Evolutionary conservation across 345 rosid genomes (phyloP), one percentile per base, ranked within the genome.

Genomic region (Pelargonium nanum): DNA sequence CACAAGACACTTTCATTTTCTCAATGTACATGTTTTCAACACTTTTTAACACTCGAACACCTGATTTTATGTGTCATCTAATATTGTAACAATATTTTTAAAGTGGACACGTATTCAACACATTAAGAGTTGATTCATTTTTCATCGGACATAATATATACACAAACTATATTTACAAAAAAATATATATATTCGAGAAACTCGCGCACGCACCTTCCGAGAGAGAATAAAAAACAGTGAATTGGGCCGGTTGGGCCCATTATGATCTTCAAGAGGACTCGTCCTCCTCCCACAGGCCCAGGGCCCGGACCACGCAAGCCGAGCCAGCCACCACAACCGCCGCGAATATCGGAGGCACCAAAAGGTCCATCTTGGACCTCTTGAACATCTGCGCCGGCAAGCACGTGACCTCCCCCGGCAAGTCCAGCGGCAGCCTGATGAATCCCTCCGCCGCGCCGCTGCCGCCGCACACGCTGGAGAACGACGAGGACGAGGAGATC

Each of bases 321-420:
- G 91, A 88, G 44, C 80, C 80, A 57, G 81, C 93, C 54, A 91
- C 97, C 24, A 88, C 89, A 2, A 78, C 80, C 1, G 96, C 96
- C 15, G 98, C 94, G 60, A 88, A 86, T 24, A 85, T 78, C 50
- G 93, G 89, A n/a, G 97, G 89, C 1, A 87, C 83, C 28, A 83
- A 67, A 56, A 85, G 70, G 70, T 91, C 97, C 52, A 80, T 53
- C 70, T 75, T 74, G 19, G 90, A 85, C 73, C 78, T 74, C 44
- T 65, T 61, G 71, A 91, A 84, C 28, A 85, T 15, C 66, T 66
- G 78, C 53, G 80, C 74, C 56, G 90, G 95, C 55, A 88, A 62
- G 80, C 98, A 86, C 1, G 81, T 44, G 30, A 79, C 52, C 76
- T 86, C 91, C 59, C 80, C 64, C 0, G 87, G 85, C 30, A 79